Conservation (phyloP, 2,329 filamentous ascomycete genomes). For the Dactylella cylindrospora region DNA sequence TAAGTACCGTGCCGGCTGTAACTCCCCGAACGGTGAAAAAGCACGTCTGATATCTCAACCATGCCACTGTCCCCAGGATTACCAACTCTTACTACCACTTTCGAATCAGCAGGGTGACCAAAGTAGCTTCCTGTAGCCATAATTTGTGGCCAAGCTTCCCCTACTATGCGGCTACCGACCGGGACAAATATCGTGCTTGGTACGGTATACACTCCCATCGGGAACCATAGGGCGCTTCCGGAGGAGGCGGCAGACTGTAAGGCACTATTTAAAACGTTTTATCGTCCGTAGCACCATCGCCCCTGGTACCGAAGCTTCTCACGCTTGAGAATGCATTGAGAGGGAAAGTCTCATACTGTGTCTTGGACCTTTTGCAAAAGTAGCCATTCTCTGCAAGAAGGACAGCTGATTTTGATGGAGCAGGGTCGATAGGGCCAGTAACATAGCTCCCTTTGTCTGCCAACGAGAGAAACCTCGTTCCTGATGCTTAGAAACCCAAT, state of each 20-base stretch:
- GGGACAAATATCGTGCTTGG: slow-evolving; percentile 58
- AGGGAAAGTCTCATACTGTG: slow-evolving; percentile 73
- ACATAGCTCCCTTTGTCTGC: too few relatives aligned
- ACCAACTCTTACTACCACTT: slow-evolving; percentile 66
- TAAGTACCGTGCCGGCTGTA: slow-evolving; percentile 67
- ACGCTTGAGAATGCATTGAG: slow-evolving; percentile 74
- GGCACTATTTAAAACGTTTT: slow-evolving; percentile 79
- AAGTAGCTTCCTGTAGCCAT: slow-evolving; percentile 62
- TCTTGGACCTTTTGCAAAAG: slow-evolving; percentile 81
- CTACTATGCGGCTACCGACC: slow-evolving; percentile 59
- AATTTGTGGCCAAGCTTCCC: slow-evolving; percentile 62
- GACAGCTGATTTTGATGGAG: slow-evolving; percentile 60
- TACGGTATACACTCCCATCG: slow-evolving; percentile 72
- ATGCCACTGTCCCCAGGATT: slow-evolving; percentile 63
- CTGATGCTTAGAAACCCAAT: too few relatives aligned
- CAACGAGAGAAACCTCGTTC: too few relatives aligned
- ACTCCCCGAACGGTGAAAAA: slow-evolving; percentile 69
- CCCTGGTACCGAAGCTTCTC: slow-evolving; percentile 78
- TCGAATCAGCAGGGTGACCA: slow-evolving; percentile 60
- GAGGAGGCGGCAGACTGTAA: slow-evolving; percentile 64
- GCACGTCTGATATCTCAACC: slow-evolving; percentile 71
- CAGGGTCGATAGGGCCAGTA: slow-evolving; percentile 54
- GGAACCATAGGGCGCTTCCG: slow-evolving; percentile 71
- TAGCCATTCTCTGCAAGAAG: slow-evolving; percentile 64
- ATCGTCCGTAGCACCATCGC: slow-evolving; percentile 84